Percentiles rank a stretch among this genome's conserved stretches.
These are phyloP conservation scores for Pisolithus sp. DNA, from an alignment of 768 basidiomycete genomes.

Conservation along the genomic window DNA sequence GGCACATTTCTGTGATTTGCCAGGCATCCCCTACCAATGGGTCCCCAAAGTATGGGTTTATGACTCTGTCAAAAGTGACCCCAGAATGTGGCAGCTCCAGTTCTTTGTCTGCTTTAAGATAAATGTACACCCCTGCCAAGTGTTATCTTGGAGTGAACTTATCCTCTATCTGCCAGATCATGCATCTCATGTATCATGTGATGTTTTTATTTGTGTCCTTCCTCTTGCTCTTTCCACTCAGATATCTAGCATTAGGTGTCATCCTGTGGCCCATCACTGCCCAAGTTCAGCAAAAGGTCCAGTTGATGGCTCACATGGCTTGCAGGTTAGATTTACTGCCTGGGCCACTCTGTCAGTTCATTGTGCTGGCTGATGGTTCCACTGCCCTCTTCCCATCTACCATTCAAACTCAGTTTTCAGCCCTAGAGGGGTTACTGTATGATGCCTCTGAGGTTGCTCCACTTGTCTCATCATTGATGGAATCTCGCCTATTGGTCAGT, in stretches of 20 bases:
- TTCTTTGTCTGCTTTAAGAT: neutral
- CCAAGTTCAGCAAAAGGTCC: neutral
- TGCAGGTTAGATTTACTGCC: neutral
- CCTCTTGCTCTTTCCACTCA: neutral
- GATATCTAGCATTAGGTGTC: neutral
- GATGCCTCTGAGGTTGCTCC: neutral
- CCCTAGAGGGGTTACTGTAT: neutral
- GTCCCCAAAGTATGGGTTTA: neutral
- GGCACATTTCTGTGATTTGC: too few relatives aligned
- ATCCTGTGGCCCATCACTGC: neutral
- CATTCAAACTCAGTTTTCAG: neutral
- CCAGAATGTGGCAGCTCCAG: neutral
- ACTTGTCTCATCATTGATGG: neutral
- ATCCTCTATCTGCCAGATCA: neutral
- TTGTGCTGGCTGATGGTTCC: neutral
- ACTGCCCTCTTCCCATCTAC: neutral
- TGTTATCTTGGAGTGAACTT: neutral
- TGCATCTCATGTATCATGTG: neutral
- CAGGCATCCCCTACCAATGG: neutral
- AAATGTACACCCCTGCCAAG: neutral
- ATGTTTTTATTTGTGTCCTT: neutral
- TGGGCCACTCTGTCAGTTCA: neutral
- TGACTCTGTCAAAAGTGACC: neutral
- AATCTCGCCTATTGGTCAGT: neutral
- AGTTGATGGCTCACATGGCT: neutral